phyloP scores from a whole-genome alignment of 306 rosid species.

The Astragalus glycyphyllos region DNA sequence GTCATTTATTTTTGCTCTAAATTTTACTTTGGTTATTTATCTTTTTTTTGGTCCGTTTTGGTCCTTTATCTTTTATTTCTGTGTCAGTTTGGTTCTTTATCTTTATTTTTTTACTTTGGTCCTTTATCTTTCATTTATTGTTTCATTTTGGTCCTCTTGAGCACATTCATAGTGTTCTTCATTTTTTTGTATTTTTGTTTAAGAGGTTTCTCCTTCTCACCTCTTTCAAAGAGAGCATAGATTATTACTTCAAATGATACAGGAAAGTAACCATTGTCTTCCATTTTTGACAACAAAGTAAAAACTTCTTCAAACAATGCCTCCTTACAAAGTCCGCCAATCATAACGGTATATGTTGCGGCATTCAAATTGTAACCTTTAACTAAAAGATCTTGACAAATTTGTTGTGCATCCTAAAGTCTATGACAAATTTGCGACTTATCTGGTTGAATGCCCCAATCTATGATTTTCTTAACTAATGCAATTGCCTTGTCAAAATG shows the following conservation, averaged over 20 bases:
- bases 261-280: not conserved
- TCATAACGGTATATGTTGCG: not conserved
- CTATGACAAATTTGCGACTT: not conserved
- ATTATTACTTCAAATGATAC: not conserved
- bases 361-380: not conserved
- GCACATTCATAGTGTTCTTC: too few species aligned
- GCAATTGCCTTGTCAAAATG: too few species aligned
- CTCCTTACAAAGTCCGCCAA: conserved; percentile 4
- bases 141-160: too few species aligned
- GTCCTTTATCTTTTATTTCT: too few species aligned
- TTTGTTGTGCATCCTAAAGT: not conserved
- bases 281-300: conserved; percentile 3
- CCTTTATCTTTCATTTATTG: too few species aligned
- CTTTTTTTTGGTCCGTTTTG: too few species aligned
- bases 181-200: too few species aligned
- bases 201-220: too few species aligned
- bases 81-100: too few species aligned
- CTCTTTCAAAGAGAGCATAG: not conserved
- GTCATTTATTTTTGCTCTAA: too few species aligned
- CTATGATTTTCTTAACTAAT: not conserved
- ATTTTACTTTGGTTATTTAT: too few species aligned
- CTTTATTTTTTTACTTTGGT: too few species aligned
- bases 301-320: conserved; percentile 8
- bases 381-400: not conserved
- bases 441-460: not conserved